These are phyloP conservation scores for Phytophthora litchii DNA, from an alignment of 352 stramenopile species.

Conservation along the genomic window DNA sequence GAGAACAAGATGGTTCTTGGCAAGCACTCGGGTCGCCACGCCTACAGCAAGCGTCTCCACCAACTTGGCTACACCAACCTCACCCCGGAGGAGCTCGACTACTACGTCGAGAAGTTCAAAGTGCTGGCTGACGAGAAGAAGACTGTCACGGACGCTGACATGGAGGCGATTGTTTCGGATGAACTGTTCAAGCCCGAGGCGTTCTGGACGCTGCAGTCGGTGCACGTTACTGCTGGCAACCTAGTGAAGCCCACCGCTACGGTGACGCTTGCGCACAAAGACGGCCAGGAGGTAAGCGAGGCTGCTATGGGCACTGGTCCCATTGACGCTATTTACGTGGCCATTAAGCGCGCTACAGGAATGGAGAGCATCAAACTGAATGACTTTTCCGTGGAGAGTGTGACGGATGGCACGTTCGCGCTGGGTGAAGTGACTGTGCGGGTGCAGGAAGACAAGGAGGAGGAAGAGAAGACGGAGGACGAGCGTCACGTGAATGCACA, in stretches of 20 bases:
- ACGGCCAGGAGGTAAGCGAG: conserved; percentile 89
- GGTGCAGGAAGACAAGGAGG: conserved; percentile 67
- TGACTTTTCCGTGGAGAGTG: conserved; percentile 88
- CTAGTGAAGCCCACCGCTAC: conserved; percentile 91
- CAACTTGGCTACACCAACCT: conserved; percentile 90
- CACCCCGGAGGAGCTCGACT: conserved; percentile 85
- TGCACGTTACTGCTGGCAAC: conserved; percentile 91
- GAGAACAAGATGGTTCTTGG: conserved; percentile 93
- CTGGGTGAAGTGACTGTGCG: conserved; percentile 89
- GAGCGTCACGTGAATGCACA: conserved; percentile 87
- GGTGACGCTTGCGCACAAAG: conserved; percentile 88
- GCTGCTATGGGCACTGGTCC: conserved; percentile 88
- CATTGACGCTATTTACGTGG: conserved; percentile 88
- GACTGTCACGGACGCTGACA: conserved; percentile 90
- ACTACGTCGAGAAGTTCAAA: conserved; percentile 94
- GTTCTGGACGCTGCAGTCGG: conserved; percentile 89
- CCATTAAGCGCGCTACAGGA: conserved; percentile 84
- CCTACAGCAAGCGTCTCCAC: conserved; percentile 90
- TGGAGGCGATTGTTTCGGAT: conserved; percentile 91
- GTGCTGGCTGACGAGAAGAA: conserved; percentile 92
- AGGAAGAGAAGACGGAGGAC: conserved; percentile 54
- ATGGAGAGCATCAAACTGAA: conserved; percentile 87
- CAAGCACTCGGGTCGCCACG: conserved; percentile 90
- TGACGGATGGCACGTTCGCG: conserved; percentile 87
- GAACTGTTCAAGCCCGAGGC: conserved; percentile 90